Conservation (phyloP, 345 rosid species). For the Schrenkiella parvula region DNA sequence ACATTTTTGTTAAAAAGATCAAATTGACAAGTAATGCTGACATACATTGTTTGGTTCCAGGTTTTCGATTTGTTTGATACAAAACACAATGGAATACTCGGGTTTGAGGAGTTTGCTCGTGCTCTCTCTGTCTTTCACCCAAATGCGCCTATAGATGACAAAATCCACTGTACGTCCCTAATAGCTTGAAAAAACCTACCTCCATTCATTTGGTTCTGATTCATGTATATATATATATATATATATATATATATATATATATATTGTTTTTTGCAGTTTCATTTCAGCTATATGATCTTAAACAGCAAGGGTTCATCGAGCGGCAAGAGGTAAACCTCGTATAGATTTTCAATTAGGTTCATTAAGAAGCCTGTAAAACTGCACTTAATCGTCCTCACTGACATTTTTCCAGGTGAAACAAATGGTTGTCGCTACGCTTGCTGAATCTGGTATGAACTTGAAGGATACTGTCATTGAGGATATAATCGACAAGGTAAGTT, state of each 20-base stretch:
- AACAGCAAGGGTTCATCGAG: conserved; percentile 99
- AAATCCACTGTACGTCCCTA: conserved; percentile 67
- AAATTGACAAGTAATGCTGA: neutral
- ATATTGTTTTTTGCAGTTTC: conserved; percentile 57
- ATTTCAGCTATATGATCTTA: conserved; percentile 94
- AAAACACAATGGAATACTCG: conserved; percentile 93
- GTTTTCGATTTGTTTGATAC: conserved; percentile 96
- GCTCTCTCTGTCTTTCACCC: conserved; percentile 99
- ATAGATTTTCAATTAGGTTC: neutral
- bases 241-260: neutral
- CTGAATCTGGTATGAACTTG: conserved; percentile 99
- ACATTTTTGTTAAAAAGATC: neutral
- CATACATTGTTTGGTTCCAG: conserved; percentile 36
- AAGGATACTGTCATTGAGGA: conserved; percentile 87
- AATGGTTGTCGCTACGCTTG: conserved; percentile 99
- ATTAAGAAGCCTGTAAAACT: neutral
- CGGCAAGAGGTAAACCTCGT: conserved; percentile 76
- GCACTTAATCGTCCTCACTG: neutral
- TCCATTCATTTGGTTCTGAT: neutral
- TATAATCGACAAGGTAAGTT: conserved; percentile 83
- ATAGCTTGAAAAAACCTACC: neutral
- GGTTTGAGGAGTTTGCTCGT: conserved; percentile 98
- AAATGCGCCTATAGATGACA: conserved; percentile 88
- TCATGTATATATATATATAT: neutral
- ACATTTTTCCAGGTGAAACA: conserved; percentile 67